Evolutionary conservation across 2,329 filamentous ascomycete species (phyloP).

Genomic region (Amauroascus niger): DNA sequence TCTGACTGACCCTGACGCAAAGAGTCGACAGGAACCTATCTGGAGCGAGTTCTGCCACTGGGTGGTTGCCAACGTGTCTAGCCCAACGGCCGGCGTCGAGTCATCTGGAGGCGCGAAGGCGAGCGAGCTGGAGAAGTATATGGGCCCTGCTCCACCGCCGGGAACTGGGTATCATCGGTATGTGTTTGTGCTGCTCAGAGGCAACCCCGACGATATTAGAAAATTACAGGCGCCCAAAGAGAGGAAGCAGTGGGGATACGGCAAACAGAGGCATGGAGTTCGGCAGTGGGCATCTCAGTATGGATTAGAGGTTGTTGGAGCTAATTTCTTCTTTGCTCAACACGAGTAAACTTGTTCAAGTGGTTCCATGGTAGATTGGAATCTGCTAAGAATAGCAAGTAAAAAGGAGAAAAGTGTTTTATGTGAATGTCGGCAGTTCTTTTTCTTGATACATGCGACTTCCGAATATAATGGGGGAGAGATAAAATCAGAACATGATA

Average conservation of each 20-base stretch:
- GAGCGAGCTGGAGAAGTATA: slow-evolving; percentile 31
- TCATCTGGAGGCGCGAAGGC: slow-evolving; percentile 5
- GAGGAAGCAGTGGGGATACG: slow-evolving; percentile 49
- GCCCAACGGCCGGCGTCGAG: neutral
- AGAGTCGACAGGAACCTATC: slow-evolving; percentile 43
- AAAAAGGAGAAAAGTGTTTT: slow-evolving; percentile 10
- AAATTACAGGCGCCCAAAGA: slow-evolving; percentile 39
- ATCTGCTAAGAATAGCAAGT: neutral
- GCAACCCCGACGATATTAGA: slow-evolving; percentile 27
- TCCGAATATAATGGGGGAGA: too few relatives aligned
- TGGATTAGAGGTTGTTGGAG: slow-evolving; percentile 24
- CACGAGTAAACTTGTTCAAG: slow-evolving; percentile 18
- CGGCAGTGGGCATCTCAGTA: slow-evolving; percentile 26
- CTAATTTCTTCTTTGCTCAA: slow-evolving; percentile 25
- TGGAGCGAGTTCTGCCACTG: slow-evolving; percentile 53
- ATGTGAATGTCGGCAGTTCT: neutral
- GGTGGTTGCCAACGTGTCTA: slow-evolving; percentile 28
- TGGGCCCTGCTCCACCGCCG: slow-evolving; percentile 45
- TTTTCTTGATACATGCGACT: too few relatives aligned
- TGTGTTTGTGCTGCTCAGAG: slow-evolving; percentile 45
- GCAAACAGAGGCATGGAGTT: slow-evolving; percentile 36
- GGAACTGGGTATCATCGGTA: slow-evolving; percentile 51
- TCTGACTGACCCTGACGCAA: slow-evolving; percentile 52
- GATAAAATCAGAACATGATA: too few relatives aligned
- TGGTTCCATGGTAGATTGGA: too few relatives aligned